Base-by-base conservation (phyloP, 1,284 basidiomycete genomes). In the Puccinia polysora region DNA sequence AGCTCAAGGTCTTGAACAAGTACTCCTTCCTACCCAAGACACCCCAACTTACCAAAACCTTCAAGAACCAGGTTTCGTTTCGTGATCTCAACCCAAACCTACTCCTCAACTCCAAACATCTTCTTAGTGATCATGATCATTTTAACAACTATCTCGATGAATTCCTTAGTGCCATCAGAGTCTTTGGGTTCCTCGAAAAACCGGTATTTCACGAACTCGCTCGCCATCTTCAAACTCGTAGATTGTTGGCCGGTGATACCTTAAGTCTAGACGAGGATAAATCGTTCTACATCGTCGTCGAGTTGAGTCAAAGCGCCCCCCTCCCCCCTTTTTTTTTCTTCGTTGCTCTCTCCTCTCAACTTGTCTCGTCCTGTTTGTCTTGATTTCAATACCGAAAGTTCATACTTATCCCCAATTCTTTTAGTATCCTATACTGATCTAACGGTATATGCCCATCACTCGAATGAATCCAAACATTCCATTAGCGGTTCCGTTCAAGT, bases 111-210 rank as follows among this genome's bases (percentile, higher is more conserved):
- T 59, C 53, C 45, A 68, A 68, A 20, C 65, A 68, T 45, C 32
- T 58, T 20, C 47, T 58, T 30, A 79, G 83, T 76, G 88, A 89
- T 73, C 85, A 88, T 5, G 85, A 87, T 3, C 77, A 82, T 2
- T 92, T 96, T 77, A 91, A 94, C 78, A 93, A 94, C 77, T 96
- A 96, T 78, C 84, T 97, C 36, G 93, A 96, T 79, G 94, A 97
- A 77, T 96, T 97, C 78, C 80, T 97, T 55, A 88, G 93, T 75
- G 93, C 93, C 4, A 90, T 97, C 73, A 85, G 92, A 67, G 90
- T 97, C 10, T 97, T 97, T 78, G 94, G 93, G 25, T 97, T 95
- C 79, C 83, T 96, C 34, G 92, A 96, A 81, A 94, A 93, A 81
- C 92, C 92, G 0, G 89, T 92, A 36, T 97, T 97, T 79, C 92